A percentile compares a stretch with the other conserved stretches of the same genome.
Evolutionary conservation across 371 early-diverging fungal genomes (phyloP).

Genomic region (Syncephalastrum contaminatum): DNA sequence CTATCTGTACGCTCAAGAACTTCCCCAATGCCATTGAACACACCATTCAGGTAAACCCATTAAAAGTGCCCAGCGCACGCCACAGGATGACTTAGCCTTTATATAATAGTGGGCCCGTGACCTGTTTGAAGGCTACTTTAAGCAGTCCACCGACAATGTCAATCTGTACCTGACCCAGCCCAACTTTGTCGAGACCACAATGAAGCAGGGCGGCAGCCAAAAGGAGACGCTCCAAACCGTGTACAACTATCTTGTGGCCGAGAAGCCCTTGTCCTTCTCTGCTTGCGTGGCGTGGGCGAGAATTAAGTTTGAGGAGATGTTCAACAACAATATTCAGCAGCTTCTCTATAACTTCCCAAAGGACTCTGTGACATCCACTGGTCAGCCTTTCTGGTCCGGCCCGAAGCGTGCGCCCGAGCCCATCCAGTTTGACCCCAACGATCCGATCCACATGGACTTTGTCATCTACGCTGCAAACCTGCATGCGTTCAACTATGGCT

Average conservation of each 20-base stretch:
- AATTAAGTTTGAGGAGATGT: constrained; percentile 89
- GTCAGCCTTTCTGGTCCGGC: constrained; percentile 98
- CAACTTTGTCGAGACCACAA: constrained; percentile 74
- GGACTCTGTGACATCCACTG: constrained; percentile 90
- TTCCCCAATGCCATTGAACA: constrained; percentile 99
- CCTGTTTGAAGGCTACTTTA: constrained; percentile 95
- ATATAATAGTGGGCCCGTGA: constrained; percentile 90
- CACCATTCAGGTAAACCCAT: constrained; percentile 83
- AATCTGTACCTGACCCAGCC: constrained; percentile 87
- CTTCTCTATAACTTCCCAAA: constrained; percentile 95
- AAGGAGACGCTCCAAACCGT: constrained; percentile 76
- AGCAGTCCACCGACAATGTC: constrained; percentile 89
- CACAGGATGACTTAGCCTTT: constrained; percentile 4
- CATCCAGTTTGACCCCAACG: constrained; percentile 75
- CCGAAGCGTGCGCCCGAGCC: constrained; percentile 97
- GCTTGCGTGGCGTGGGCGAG: constrained; percentile 95
- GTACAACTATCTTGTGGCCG: constrained; percentile 68
- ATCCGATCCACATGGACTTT: constrained; percentile 89
- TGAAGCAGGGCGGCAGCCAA: constrained; percentile 82
- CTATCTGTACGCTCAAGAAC: constrained; percentile 99
- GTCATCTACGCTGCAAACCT: constrained; percentile 92
- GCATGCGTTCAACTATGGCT: constrained; percentile 93
- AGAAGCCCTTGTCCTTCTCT: constrained; percentile 82
- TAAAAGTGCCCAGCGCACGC: not conserved
- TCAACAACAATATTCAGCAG: constrained; percentile 91